Conservation (phyloP, 1,284 basidiomycete genomes). For the Anthracocystis panici-leucophaei region DNA sequence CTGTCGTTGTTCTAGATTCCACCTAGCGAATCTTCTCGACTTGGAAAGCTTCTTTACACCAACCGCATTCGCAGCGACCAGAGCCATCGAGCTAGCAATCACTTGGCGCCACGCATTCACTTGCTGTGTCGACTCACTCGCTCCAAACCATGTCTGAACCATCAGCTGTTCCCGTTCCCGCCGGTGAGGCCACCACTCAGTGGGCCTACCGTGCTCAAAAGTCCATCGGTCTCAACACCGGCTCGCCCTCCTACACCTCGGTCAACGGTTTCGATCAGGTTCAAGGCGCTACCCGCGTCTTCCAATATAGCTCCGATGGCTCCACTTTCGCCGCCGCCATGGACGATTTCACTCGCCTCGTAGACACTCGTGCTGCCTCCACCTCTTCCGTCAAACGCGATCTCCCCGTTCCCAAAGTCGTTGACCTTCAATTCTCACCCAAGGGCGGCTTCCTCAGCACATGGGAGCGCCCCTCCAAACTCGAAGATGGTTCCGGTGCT, state of each 20-base stretch:
- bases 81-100: not conserved
- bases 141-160: slow-evolving; percentile 34
- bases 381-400: slow-evolving; percentile 53
- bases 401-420: slow-evolving; percentile 75
- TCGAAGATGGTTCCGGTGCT: slow-evolving; percentile 80
- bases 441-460: slow-evolving; percentile 90
- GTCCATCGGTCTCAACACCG: slow-evolving; percentile 84
- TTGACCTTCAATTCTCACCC: slow-evolving; percentile 91
- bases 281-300: slow-evolving; percentile 79
- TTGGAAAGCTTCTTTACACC: not conserved
- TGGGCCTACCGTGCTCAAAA: slow-evolving; percentile 85
- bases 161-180: slow-evolving; percentile 36
- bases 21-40: not conserved
- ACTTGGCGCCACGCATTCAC: slow-evolving; percentile 20
- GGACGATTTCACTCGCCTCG: slow-evolving; percentile 81
- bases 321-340: slow-evolving; percentile 86
- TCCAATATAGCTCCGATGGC: slow-evolving; percentile 88
- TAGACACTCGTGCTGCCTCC: slow-evolving; percentile 72
- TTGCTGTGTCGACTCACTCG: slow-evolving; percentile 13
- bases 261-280: slow-evolving; percentile 76
- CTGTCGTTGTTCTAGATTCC: not conserved
- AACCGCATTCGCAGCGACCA: not conserved
- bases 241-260: slow-evolving; percentile 80
- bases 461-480: slow-evolving; percentile 86
- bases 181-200: slow-evolving; percentile 49